Evolutionary conservation across 805 yeast species (phyloP), one percentile per base, ranked within the genome.

Genomic region (Monosporozyma yasuniensis): DNA sequence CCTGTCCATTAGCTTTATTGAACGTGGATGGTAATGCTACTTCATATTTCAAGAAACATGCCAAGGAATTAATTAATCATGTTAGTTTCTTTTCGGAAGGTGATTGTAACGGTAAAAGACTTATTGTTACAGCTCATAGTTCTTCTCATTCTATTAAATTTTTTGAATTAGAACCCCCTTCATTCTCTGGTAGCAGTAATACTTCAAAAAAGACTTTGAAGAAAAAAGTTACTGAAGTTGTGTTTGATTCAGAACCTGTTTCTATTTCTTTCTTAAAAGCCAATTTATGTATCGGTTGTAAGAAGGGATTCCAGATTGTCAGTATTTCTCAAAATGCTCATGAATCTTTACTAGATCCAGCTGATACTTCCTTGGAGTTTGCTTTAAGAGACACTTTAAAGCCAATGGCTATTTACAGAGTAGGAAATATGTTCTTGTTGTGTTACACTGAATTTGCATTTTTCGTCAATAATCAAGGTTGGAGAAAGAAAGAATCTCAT

Each of bases 401-500:
- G 60, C 99, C 99, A 18, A 78, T 89, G 66, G 89, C 95, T 4
- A 88, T 93, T 52, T 95, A 91, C 65, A 78, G 96, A 53, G 81
- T 93, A 51, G 93, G 91, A 51, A 81, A 83, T 49, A 93, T 90
- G 69, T 93, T 91, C 64, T 70, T 93, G 60, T 76, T 93, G 55
- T 84, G 90, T 64, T 93, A 91, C 65, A 80, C 95, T 4, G 96
- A 89, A 63, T 89, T 91, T 64, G 91, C 97, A 44, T 93, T 93
- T 67, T 89, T 87, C 68, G 95, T 93, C 58, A 90, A 93, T 61
- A 78, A 85, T 52, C 90, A 90, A 65, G 99, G 99, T 22, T 93
- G 99, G 99, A 78, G 97, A 58, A 84, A 95, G 18, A 80, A 90
- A 54, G 87, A 93, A 42, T 91, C 87, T 47, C 90, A 96, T 90